These are phyloP conservation scores for Psilocybe mexicana DNA, from an alignment of 1,284 basidiomycete species.

Conservation along the genomic window DNA sequence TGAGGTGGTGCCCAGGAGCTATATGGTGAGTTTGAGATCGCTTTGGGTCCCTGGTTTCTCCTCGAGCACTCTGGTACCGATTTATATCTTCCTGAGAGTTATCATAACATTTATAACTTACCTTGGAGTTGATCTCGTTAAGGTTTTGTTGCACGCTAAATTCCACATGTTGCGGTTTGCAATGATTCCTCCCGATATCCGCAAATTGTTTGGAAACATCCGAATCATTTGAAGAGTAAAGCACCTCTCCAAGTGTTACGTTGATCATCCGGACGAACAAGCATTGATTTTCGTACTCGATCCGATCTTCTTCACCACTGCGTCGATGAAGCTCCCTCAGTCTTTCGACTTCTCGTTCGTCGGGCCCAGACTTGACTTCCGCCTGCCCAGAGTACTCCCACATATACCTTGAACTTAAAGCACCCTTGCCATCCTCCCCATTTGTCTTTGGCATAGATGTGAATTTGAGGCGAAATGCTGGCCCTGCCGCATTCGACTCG, in stretches of 20 bases:
- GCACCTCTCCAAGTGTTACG: constrained; percentile 2
- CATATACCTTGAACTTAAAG: background rate
- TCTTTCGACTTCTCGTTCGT: constrained; percentile 1
- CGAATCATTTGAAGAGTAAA: background rate
- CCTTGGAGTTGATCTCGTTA: too few relatives aligned
- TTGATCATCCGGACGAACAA: constrained; percentile 16
- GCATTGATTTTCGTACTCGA: constrained; percentile 12
- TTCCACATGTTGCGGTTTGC: too few relatives aligned
- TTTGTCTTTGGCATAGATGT: background rate
- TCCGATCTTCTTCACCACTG: background rate
- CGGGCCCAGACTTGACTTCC: constrained; percentile 11
- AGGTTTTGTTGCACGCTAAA: too few relatives aligned
- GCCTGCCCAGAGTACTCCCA: constrained; percentile 10
- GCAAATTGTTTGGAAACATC: background rate
- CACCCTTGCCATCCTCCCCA: background rate
- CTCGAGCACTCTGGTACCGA: too few relatives aligned
- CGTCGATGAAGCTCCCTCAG: background rate
- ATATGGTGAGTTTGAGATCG: too few relatives aligned
- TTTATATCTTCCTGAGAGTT: too few relatives aligned
- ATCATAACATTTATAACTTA: too few relatives aligned
- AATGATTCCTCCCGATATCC: too few relatives aligned
- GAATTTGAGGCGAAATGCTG: background rate
- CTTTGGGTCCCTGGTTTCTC: too few relatives aligned
- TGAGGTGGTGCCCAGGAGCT: too few relatives aligned
- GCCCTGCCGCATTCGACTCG: background rate